Conservation (phyloP, 106 monocot genomes). For the Dactylorhiza incarnata region DNA sequence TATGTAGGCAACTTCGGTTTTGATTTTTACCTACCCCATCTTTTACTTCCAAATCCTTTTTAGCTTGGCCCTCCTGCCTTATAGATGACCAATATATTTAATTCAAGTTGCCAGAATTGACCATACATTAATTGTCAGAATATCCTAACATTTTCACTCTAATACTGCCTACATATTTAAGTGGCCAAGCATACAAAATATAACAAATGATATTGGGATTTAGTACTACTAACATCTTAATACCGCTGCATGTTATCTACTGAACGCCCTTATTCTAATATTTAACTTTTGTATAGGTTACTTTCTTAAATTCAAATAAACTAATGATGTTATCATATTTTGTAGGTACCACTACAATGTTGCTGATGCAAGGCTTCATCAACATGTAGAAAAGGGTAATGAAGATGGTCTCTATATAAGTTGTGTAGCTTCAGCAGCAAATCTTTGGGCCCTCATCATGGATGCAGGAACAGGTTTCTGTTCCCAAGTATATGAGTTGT, state of each 20-base stretch:
- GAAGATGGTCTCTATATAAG: conserved; percentile 92
- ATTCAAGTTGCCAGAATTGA: too few relatives aligned
- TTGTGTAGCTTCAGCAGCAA: conserved; percentile 74
- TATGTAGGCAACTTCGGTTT: too few relatives aligned
- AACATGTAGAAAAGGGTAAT: conserved; percentile 88
- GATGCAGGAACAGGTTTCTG: conserved; percentile 90
- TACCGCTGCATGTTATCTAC: not conserved
- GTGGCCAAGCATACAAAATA: too few relatives aligned
- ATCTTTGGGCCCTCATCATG: conserved; percentile 98
- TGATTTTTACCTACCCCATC: too few relatives aligned
- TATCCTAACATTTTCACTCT: too few relatives aligned
- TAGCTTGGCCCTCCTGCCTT: too few relatives aligned
- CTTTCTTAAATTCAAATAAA: not conserved
- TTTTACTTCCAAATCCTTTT: too few relatives aligned
- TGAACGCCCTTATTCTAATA: not conserved
- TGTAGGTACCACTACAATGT: conserved; percentile 95
- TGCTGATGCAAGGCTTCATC: conserved; percentile 64
- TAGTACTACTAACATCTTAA: too few relatives aligned
- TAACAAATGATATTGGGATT: too few relatives aligned
- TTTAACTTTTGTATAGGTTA: not conserved
- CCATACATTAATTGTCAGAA: not conserved
- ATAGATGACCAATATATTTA: too few relatives aligned
- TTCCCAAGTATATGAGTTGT: conserved; percentile 85
- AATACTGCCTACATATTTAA: too few relatives aligned
- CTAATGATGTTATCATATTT: conserved; percentile 1